Evolutionary conservation across 1,139 yeast species (phyloP).

Genomic region (Hyphopichia buzzinii): DNA sequence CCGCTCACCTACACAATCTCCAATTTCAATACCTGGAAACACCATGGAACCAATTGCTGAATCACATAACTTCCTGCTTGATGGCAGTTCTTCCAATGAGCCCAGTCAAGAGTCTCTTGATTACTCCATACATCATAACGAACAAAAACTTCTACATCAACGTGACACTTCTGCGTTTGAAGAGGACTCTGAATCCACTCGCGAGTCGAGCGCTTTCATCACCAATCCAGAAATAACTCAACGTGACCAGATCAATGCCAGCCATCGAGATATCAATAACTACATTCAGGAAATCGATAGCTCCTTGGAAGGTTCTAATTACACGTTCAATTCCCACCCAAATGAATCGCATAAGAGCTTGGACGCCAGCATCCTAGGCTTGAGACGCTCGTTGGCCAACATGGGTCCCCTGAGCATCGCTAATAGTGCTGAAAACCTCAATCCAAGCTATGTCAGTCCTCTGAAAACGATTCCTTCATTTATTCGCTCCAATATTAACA

Average conservation of each 20-base stretch:
- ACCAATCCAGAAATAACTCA: conserved; percentile 3
- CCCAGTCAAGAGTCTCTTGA: not conserved
- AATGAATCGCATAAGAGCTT: conserved; percentile 10
- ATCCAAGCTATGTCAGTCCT: not conserved
- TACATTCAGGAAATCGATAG: not conserved
- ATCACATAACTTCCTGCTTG: not conserved
- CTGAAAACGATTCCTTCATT: not conserved
- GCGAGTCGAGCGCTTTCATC: conserved; percentile 4
- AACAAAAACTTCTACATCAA: too few relatives aligned
- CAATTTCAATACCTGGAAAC: not conserved
- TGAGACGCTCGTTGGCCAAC: conserved; percentile 21
- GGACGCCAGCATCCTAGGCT: conserved; percentile 23
- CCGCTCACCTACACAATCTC: not conserved
- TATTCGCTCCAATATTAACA: not conserved
- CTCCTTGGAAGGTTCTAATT: not conserved
- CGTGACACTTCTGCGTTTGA: too few relatives aligned
- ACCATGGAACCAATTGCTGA: not conserved
- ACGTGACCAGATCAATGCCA: not conserved
- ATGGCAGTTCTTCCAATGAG: not conserved
- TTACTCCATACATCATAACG: not conserved
- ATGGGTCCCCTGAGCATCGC: conserved; percentile 9
- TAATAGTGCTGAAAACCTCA: not conserved
- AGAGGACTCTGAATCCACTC: not conserved
- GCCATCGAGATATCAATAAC: not conserved
- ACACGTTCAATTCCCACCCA: not conserved